phyloP scores from a whole-genome alignment of 306 rosid species.

The Prunus kanzakura region DNA sequence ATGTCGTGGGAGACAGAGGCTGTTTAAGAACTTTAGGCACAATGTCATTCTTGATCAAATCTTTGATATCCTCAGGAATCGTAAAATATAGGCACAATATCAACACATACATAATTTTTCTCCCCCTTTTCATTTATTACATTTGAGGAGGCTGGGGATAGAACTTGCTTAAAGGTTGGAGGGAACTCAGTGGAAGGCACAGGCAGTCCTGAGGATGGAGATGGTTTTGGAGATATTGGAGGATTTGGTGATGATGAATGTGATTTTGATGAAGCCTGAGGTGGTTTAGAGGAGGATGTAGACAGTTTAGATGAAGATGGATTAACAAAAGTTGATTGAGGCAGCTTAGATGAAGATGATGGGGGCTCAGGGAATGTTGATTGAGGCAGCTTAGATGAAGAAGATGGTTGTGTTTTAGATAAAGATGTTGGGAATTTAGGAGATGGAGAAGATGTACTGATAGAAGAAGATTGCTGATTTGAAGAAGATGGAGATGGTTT shows the following conservation, averaged over 20 bases:
- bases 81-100: conserved; percentile 15
- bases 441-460: too few relatives aligned
- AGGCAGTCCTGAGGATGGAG: background rate
- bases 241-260: too few relatives aligned
- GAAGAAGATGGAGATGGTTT: too few relatives aligned
- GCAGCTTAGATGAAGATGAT: too few relatives aligned
- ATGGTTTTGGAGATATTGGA: background rate
- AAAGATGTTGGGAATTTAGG: too few relatives aligned
- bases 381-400: too few relatives aligned
- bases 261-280: background rate
- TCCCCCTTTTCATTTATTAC: background rate
- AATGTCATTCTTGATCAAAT: conserved; percentile 31
- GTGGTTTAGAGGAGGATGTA: background rate
- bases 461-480: too few relatives aligned
- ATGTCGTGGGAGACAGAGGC: conserved; percentile 29
- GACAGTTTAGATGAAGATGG: background rate
- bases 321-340: too few relatives aligned
- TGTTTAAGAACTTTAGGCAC: conserved; percentile 23
- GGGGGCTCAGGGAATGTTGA: background rate
- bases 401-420: too few relatives aligned
- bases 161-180: background rate
- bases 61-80: conserved; percentile 30
- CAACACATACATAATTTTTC: conserved; percentile 9
- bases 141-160: background rate
- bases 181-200: background rate